Evolutionary conservation across 352 stramenopile species (phyloP).

Genomic region (Globisporangium yorkense): DNA sequence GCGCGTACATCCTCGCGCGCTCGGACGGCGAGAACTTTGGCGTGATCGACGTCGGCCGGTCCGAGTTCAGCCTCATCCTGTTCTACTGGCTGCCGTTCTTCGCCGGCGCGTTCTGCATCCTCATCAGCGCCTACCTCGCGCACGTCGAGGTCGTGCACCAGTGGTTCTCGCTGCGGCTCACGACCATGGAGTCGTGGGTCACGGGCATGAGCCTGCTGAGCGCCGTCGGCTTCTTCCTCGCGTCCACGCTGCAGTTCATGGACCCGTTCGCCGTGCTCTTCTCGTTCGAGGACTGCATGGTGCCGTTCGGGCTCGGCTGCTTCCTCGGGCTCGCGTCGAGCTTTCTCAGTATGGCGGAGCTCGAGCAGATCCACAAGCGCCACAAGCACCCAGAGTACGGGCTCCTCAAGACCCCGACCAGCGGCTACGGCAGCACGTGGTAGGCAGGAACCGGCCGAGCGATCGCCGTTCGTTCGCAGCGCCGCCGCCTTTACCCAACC

Average conservation of each 20-base stretch:
- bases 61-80: slow-evolving; percentile 59
- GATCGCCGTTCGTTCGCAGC: background rate
- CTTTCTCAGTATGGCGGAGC: slow-evolving; percentile 66
- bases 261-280: slow-evolving; percentile 77
- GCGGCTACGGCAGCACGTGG: slow-evolving; percentile 34
- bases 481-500: background rate
- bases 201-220: slow-evolving; percentile 54
- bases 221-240: slow-evolving; percentile 67
- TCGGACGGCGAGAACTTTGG: slow-evolving; percentile 47
- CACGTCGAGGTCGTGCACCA: slow-evolving; percentile 82
- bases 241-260: slow-evolving; percentile 80
- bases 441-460: background rate
- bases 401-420: slow-evolving; percentile 36
- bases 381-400: slow-evolving; percentile 81
- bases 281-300: slow-evolving; percentile 62
- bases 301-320: slow-evolving; percentile 65
- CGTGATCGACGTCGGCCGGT: slow-evolving; percentile 62
- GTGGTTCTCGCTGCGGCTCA: slow-evolving; percentile 75
- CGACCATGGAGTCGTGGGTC: slow-evolving; percentile 48
- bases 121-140: slow-evolving; percentile 68
- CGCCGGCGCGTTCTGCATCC: slow-evolving; percentile 67
- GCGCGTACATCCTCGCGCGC: slow-evolving; percentile 26
- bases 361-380: slow-evolving; percentile 74
- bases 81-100: slow-evolving; percentile 84
- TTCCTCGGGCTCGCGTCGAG: slow-evolving; percentile 55